These are phyloP conservation scores for Penicillium arizonense DNA, from an alignment of 495 filamentous ascomycete genomes.

Conservation along the genomic window DNA sequence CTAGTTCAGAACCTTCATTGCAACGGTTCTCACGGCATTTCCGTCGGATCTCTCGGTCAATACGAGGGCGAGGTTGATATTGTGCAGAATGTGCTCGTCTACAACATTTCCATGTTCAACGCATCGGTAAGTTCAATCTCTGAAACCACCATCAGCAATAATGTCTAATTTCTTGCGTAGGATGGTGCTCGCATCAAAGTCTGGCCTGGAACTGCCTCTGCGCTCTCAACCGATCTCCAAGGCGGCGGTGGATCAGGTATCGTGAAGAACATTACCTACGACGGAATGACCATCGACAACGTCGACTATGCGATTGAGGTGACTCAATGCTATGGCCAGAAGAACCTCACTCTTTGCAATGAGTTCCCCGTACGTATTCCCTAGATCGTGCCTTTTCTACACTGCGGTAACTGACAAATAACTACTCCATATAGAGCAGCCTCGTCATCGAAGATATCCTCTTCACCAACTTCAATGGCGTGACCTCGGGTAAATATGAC, in stretches of 20 bases:
- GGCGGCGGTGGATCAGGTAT: conserved; percentile 57
- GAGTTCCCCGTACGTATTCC: conserved; percentile 45
- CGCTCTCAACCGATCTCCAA: conserved; percentile 54
- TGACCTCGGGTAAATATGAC: conserved; percentile 49
- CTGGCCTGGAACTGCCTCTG: conserved; percentile 56
- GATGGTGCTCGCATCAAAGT: conserved; percentile 72
- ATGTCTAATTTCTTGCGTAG: conserved; percentile 10
- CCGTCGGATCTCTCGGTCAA: conserved; percentile 66
- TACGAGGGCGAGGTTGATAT: conserved; percentile 63
- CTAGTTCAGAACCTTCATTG: conserved; percentile 68
- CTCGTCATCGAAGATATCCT: conserved; percentile 56
- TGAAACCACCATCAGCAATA: too few relatives aligned
- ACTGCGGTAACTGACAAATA: neutral
- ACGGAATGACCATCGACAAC: conserved; percentile 53
- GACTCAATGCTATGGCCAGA: conserved; percentile 66
- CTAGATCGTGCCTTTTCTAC: neutral
- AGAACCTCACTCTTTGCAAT: conserved; percentile 59
- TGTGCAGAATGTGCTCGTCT: conserved; percentile 62
- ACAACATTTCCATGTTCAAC: conserved; percentile 66
- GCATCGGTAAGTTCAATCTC: conserved; percentile 38
- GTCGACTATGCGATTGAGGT: conserved; percentile 66
- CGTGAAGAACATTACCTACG: conserved; percentile 57
- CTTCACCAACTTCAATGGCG: conserved; percentile 54
- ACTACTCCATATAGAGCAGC: conserved; percentile 33
- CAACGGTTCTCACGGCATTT: conserved; percentile 73